Percentiles rank a stretch among this genome's conserved stretches.
Evolutionary conservation across 1,284 basidiomycete genomes (phyloP).

Genomic region (Lignosus rhinocerotis): DNA sequence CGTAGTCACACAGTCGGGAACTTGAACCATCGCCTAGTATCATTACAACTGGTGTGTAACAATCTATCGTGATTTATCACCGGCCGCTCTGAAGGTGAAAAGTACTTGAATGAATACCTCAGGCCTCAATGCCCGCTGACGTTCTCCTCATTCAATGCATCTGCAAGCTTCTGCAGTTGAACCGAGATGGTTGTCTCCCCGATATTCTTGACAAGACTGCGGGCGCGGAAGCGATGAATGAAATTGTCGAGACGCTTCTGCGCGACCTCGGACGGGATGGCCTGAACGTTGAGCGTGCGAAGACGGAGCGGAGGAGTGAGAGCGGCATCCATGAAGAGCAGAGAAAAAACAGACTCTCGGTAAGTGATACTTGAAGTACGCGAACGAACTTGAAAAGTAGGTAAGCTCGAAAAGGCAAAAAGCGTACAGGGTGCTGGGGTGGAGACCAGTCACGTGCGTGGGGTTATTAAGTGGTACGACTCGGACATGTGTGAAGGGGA

Average conservation of each 20-base stretch:
- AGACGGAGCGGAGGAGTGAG: constrained; percentile 36
- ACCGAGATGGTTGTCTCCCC: constrained; percentile 37
- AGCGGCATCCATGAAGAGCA: constrained; percentile 29
- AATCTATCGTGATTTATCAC: neutral
- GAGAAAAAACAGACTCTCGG: too few species aligned
- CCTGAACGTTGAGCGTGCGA: constrained; percentile 21
- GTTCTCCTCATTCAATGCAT: constrained; percentile 33
- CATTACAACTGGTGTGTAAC: neutral
- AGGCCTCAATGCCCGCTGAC: neutral
- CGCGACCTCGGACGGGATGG: constrained; percentile 29
- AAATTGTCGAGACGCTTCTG: constrained; percentile 33
- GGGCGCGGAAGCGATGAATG: constrained; percentile 32
- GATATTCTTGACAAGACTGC: constrained; percentile 32
- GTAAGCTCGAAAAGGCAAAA: neutral
- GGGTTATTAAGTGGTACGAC: constrained; percentile 16
- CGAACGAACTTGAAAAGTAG: neutral
- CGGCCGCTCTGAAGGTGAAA: too few species aligned
- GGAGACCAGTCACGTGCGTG: constrained; percentile 11
- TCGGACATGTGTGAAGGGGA: neutral
- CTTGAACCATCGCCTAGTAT: neutral
- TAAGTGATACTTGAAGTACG: neutral
- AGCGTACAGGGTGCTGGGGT: neutral
- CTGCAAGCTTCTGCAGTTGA: constrained; percentile 36
- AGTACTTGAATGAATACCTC: neutral
- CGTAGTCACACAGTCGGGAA: neutral